phyloP scores from a whole-genome alignment of 768 basidiomycete species.

The Daedaleopsis nitida region DNA sequence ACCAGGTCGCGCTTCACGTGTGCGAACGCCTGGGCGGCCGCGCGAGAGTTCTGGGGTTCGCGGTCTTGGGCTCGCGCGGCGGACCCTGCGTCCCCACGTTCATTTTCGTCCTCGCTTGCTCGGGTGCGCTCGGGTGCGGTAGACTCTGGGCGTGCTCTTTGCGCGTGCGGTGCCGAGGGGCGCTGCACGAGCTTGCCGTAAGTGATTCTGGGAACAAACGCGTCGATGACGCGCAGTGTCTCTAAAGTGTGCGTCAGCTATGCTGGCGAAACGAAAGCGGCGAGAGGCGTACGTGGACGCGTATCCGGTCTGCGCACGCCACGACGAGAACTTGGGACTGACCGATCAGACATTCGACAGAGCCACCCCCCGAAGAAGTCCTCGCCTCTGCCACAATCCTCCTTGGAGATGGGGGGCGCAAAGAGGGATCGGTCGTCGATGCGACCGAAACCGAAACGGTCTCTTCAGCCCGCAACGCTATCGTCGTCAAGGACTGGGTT shows the following conservation, averaged over 20 bases:
- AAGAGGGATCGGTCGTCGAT: constrained; percentile 6
- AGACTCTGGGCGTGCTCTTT: not conserved
- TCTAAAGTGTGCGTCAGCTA: constrained; percentile 43
- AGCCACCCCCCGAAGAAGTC: constrained; percentile 15
- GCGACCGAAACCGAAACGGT: constrained; percentile 26
- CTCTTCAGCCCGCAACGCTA: constrained; percentile 55
- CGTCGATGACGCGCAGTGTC: constrained; percentile 70
- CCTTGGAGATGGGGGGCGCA: constrained; percentile 2
- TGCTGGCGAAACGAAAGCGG: not conserved
- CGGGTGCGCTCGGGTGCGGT: not conserved
- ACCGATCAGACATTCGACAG: constrained; percentile 29
- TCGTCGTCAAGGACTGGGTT: constrained; percentile 71
- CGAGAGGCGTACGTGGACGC: not conserved
- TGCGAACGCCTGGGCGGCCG: constrained; percentile 62
- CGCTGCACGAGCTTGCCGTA: constrained; percentile 63
- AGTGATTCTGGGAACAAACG: constrained; percentile 84
- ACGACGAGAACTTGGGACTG: not conserved
- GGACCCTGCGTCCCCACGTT: not conserved
- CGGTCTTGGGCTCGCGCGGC: not conserved
- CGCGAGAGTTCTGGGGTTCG: not conserved
- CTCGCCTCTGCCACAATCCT: constrained; percentile 8
- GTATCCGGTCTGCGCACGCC: not conserved
- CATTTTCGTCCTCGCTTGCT: not conserved
- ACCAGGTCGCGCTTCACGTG: constrained; percentile 90
- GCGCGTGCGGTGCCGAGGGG: constrained; percentile 8